Evolutionary conservation across 192 early-diverging fungal genomes (phyloP), one percentile per base, ranked within the genome.

Genomic region (Bifiguratus adelaidae): DNA sequence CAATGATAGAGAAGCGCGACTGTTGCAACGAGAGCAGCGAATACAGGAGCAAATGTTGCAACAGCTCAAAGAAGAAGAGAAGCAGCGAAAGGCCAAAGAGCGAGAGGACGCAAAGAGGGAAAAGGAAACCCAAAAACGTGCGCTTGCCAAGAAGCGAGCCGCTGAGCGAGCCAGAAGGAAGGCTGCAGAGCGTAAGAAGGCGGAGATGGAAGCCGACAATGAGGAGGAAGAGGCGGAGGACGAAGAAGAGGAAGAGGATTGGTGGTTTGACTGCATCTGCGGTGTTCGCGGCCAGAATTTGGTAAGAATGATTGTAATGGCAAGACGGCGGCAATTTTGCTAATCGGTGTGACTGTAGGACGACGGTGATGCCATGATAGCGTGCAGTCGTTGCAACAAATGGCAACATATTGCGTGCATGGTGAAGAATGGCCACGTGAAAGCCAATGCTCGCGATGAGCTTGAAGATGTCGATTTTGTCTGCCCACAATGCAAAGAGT

Each of bases 351-450:
- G 19, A 8, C 5, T 21, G 5, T 60, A 73, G 70, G 70, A 70
- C 37, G 80, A 88, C 68, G 85, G 83, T 7, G 62, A 67, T 19
- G 73, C 79, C 0, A 83, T 85, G 71, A 81, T 88, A 41, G 73
- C 77, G 0, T 88, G 85, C 47, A 81, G 65, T 24, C 44, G 55
- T 16, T 88, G 85, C 54, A 56, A 65, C 34, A 65, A 72, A 2
- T 88, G 85, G 85, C 76, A 81, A 42, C 85, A 88, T 55, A 78
- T 86, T 13, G 51, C 56, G 1, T 88, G 85, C 41, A 56, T 82
- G 28, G 62, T 54, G 9, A 63, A 36, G 22, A n/a, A n/a, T n/a
- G n/a, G n/a, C n/a, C n/a, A n/a, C n/a, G n/a, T n/a, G n/a, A n/a
- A n/a, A n/a, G n/a, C n/a, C n/a, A n/a, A n/a, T n/a, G n/a, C n/a